These are phyloP conservation scores for Glutinoglossum americanum DNA, from an alignment of 495 filamentous ascomycete genomes.

Conservation along the genomic window DNA sequence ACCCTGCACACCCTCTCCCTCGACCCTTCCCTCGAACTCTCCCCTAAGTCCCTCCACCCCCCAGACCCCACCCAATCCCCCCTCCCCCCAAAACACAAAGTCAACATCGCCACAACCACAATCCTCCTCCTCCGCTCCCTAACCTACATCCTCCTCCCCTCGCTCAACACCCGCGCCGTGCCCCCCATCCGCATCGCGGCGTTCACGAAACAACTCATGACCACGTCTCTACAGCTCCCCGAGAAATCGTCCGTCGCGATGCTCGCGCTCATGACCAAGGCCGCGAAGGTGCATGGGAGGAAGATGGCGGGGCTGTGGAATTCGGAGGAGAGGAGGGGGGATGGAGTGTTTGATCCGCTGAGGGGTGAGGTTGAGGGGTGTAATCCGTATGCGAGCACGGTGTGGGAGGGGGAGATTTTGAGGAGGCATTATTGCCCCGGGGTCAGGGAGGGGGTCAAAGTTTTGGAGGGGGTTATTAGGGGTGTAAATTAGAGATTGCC, in stretches of 20 bases:
- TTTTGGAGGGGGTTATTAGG: constrained; percentile 41
- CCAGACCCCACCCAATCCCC: constrained; percentile 41
- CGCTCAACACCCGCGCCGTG: constrained; percentile 34
- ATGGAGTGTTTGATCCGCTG: constrained; percentile 41
- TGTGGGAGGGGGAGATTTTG: constrained; percentile 87
- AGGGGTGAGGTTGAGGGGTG: constrained; percentile 44
- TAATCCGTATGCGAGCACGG: constrained; percentile 72
- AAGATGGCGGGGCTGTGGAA: constrained; percentile 57
- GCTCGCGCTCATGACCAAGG: constrained; percentile 48
- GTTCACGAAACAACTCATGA: constrained; percentile 83
- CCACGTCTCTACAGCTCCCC: constrained; percentile 59
- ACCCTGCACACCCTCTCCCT: constrained; percentile 54
- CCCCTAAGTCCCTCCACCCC: constrained; percentile 58
- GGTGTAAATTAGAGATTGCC: background rate
- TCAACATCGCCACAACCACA: constrained; percentile 84
- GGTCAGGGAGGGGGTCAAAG: constrained; percentile 51
- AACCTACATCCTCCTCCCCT: constrained; percentile 50
- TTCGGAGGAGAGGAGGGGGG: constrained; percentile 77
- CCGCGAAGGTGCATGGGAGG: constrained; percentile 47
- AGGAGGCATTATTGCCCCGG: constrained; percentile 70
- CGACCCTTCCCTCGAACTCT: constrained; percentile 70
- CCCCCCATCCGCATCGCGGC: constrained; percentile 63
- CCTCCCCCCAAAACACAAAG: constrained; percentile 27
- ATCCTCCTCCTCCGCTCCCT: constrained; percentile 77
- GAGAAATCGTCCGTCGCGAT: constrained; percentile 70